Conservation (phyloP, 2,329 filamentous ascomycete genomes). For the Chlorencoelia australis region DNA sequence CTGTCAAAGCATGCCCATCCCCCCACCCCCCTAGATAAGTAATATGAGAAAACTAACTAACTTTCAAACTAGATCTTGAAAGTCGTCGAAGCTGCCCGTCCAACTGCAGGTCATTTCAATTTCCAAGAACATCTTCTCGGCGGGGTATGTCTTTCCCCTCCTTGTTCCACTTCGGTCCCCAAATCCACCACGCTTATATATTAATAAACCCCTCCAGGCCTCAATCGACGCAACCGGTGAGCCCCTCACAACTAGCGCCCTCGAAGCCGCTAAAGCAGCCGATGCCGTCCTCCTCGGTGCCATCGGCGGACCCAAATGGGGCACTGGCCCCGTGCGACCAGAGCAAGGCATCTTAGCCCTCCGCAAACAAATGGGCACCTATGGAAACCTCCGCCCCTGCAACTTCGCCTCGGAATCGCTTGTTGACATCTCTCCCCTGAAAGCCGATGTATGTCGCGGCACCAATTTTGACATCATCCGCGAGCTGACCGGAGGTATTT, state of each 20-base stretch:
- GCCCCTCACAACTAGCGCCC: constrained; percentile 73
- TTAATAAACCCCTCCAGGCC: constrained; percentile 41
- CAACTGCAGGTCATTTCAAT: constrained; percentile 68
- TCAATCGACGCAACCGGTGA: constrained; percentile 77
- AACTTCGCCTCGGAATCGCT: constrained; percentile 86
- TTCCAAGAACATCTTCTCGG: constrained; percentile 85
- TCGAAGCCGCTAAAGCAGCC: constrained; percentile 71
- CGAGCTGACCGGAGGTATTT: constrained; percentile 86
- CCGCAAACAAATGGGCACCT: constrained; percentile 87
- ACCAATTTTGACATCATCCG: constrained; percentile 90
- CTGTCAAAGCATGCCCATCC: constrained; percentile 66
- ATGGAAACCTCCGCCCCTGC: constrained; percentile 92
- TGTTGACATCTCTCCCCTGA: constrained; percentile 76
- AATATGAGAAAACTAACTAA: too few relatives aligned
- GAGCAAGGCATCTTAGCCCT: constrained; percentile 87
- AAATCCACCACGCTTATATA: neutral
- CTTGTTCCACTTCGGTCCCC: neutral
- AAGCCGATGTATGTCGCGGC: constrained; percentile 72
- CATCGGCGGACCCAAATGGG: constrained; percentile 96
- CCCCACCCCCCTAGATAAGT: too few relatives aligned
- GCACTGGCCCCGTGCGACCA: constrained; percentile 75
- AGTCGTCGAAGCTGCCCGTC: constrained; percentile 61
- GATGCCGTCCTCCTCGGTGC: constrained; percentile 88
- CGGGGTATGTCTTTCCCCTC: constrained; percentile 47
- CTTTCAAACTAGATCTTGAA: constrained; percentile 61